Evolutionary conservation across 495 filamentous ascomycete species (phyloP), one percentile per base, ranked within the genome.

Genomic region (Xylaria curta): DNA sequence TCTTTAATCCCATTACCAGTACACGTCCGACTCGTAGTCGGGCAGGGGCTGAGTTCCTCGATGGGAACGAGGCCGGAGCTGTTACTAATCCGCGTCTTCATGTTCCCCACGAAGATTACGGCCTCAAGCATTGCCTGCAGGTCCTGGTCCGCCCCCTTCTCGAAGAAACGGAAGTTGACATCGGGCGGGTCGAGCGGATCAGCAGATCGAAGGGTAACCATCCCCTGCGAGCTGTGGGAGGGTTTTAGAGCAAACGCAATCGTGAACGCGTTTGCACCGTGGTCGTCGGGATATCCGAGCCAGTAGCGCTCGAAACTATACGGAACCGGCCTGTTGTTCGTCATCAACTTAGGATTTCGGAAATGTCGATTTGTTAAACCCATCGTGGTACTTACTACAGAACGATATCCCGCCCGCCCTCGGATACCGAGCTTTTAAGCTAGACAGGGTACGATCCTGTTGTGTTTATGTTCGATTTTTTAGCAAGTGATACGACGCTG

Each of bases 81-180:
- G 15, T 64, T 72, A 21, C 68, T 64, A 7, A 68, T 71, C 56
- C 65, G 65, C 33, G 63, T 66, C 73, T 63, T 68, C 28, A 73
- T 78, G 2, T 76, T 73, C 28, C 84, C 80, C 4, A 81, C 78
- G 38, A 85, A 81, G 49, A 79, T 71, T 68, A 83, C 79, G 3
- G 78, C 86, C 33, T 87, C 85, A 7, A 82, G 76, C 54, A 86
- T 77, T 15, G 85, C 84, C 56, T 83, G 77, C 8, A 87, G 72
- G 63, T 88, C 72, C 31, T 69, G 61, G 0, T 79, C 74, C 44
- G 56, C 71, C 9, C 79, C 73, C 1, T 70, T 58, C 42, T 84
- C 83, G 74, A 87, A 87, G 71, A 83, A 86, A 58, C 82, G 82
- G 75, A 87, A 87, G 58, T 80, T 79, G 54, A 86, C 84, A 9